Conservation (phyloP, 2,329 filamentous ascomycete genomes). For the Aspergillus fumigatiaffinis region DNA sequence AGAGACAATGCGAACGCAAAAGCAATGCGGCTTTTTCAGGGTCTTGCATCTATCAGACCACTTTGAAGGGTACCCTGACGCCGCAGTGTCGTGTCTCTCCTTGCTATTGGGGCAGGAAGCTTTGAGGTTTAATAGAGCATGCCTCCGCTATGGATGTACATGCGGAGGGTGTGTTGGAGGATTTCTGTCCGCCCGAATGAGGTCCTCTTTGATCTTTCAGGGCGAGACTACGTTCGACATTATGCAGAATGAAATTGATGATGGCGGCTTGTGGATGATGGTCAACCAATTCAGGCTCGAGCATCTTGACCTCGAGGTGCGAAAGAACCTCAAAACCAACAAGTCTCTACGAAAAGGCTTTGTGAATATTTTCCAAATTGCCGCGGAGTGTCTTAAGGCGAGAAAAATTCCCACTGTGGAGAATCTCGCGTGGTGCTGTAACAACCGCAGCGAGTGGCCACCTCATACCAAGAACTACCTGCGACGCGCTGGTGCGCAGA, state of each 20-base stretch:
- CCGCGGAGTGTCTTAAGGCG: constrained; percentile 18
- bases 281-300: constrained; percentile 12
- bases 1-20: constrained; percentile 24
- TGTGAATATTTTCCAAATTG: constrained; percentile 28
- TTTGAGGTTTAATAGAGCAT: constrained; percentile 14
- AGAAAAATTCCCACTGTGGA: constrained; percentile 19
- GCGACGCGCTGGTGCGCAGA: constrained; percentile 20
- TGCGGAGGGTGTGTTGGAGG: constrained; percentile 36
- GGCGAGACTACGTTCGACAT: constrained; percentile 23
- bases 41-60: constrained; percentile 25
- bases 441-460: constrained; percentile 24
- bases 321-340: constrained; percentile 29
- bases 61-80: constrained; percentile 28
- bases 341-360: constrained; percentile 35
- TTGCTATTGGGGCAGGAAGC: constrained; percentile 6
- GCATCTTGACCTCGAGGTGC: constrained; percentile 20
- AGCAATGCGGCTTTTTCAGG: constrained; percentile 3
- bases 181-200: constrained; percentile 39
- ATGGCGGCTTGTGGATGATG: constrained; percentile 15
- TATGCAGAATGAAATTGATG: constrained; percentile 14
- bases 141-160: constrained; percentile 36
- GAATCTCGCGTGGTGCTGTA: constrained; percentile 19
- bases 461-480: constrained; percentile 28
- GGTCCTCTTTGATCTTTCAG: constrained; percentile 23
- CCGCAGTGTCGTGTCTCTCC: constrained; percentile 26